A percentile compares a stretch with the other conserved stretches of the same genome.
Evolutionary conservation across 2,329 filamentous ascomycete genomes (phyloP).

Genomic region (Fusarium torulosum): DNA sequence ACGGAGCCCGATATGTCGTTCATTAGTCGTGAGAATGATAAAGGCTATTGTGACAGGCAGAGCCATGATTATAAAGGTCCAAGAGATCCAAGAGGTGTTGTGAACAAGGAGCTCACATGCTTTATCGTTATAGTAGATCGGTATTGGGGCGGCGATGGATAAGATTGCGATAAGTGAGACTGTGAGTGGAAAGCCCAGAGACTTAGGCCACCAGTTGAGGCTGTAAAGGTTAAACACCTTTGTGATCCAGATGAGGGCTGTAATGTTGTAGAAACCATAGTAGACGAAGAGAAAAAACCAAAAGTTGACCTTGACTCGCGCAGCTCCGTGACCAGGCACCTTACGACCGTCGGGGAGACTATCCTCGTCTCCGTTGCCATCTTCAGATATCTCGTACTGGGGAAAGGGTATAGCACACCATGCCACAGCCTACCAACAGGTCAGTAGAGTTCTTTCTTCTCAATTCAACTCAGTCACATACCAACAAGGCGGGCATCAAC

Average conservation of each 20-base stretch:
- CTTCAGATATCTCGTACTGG: conserved; percentile 67
- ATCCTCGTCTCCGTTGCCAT: conserved; percentile 55
- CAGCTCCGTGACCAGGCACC: conserved; percentile 71
- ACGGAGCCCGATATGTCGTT: conserved; percentile 72
- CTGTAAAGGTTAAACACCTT: conserved; percentile 79
- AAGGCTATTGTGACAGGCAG: conserved; percentile 76
- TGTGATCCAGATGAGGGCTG: conserved; percentile 77
- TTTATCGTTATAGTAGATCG: conserved; percentile 68
- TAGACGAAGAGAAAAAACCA: conserved; percentile 80
- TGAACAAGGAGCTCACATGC: conserved; percentile 67
- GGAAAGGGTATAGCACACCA: conserved; percentile 77
- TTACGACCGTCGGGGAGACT: conserved; percentile 53
- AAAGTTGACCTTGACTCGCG: conserved; percentile 74
- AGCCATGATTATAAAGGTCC: conserved; percentile 78
- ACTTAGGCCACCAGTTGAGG: conserved; percentile 77
- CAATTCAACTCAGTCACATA: conserved; percentile 52
- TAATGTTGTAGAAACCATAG: conserved; percentile 77
- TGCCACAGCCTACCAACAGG: conserved; percentile 63
- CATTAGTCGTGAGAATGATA: conserved; percentile 71
- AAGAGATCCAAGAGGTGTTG: conserved; percentile 77
- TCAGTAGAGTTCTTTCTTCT: conserved; percentile 15
- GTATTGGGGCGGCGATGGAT: conserved; percentile 70
- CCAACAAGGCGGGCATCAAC: conserved; percentile 70
- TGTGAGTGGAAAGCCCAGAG: conserved; percentile 74
- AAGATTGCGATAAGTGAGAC: conserved; percentile 70